phyloP scores from a whole-genome alignment of 768 basidiomycete genomes.

The Lentinula sp. region DNA sequence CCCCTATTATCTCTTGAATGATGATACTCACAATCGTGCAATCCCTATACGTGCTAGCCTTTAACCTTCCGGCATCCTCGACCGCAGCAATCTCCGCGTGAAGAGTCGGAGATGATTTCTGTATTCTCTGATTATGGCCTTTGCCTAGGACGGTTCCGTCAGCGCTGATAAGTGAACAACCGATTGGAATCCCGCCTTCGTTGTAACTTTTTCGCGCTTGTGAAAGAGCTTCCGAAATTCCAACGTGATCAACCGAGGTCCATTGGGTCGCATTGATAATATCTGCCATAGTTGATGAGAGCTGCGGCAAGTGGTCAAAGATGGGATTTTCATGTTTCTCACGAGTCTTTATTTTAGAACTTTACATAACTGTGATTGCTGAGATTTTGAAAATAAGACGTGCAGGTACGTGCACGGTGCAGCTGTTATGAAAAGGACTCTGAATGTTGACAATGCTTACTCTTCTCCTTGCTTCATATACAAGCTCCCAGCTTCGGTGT shows the following conservation, averaged over 20 bases:
- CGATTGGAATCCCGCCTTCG: conserved; percentile 62
- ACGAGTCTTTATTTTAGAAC: too few species aligned
- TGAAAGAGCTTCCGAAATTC: conserved; percentile 16
- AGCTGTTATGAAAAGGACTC: too few species aligned
- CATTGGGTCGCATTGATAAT: too few species aligned
- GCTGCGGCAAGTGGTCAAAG: too few species aligned
- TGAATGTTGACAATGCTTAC: too few species aligned
- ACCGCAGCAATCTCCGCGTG: conserved; percentile 32
- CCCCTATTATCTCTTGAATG: background rate
- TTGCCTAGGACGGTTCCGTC: conserved; percentile 13
- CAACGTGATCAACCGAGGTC: conserved; percentile 6
- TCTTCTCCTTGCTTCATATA: too few species aligned
- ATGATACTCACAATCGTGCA: conserved; percentile 41
- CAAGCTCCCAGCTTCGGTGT: too few species aligned
- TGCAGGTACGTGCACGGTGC: too few species aligned
- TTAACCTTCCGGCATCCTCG: conserved; percentile 47
- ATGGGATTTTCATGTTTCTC: too few species aligned
- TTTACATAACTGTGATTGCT: too few species aligned
- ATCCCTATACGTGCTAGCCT: conserved; percentile 35
- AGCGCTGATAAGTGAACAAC: conserved; percentile 36
- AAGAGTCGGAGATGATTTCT: conserved; percentile 25
- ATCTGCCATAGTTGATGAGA: too few species aligned
- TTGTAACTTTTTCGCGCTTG: conserved; percentile 40
- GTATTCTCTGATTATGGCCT: conserved; percentile 30
- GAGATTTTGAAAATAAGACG: too few species aligned